phyloP scores from a whole-genome alignment of 1,284 basidiomycete species.

The Phaffia rhodozyma region DNA sequence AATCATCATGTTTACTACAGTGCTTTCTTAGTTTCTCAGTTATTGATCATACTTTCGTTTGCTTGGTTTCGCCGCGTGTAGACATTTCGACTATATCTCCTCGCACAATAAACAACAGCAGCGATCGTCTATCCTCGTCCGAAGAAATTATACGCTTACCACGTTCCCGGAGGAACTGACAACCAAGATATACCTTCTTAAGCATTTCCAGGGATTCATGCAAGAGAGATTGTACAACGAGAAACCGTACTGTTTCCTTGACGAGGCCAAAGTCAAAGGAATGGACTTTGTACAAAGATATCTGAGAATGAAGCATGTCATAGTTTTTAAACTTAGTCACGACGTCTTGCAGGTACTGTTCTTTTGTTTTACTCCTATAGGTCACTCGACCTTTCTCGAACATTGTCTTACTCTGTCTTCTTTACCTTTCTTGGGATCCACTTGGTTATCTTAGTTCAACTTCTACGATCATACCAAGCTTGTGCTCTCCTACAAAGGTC shows the following conservation, averaged over 20 bases:
- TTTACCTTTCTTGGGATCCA: background rate
- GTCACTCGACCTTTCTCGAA: background rate
- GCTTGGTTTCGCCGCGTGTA: constrained; percentile 28
- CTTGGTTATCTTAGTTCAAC: constrained; percentile 59
- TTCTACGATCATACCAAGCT: constrained; percentile 97
- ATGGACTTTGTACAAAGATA: constrained; percentile 95
- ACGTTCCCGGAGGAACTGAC: constrained; percentile 45
- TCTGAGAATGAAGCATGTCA: constrained; percentile 89
- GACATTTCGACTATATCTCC: constrained; percentile 69
- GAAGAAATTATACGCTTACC: constrained; percentile 52
- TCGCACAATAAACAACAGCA: constrained; percentile 21
- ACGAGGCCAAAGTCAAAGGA: constrained; percentile 53
- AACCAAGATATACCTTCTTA: constrained; percentile 45
- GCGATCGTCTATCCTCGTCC: constrained; percentile 48
- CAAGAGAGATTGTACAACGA: constrained; percentile 71
- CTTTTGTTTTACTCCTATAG: background rate
- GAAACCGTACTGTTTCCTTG: constrained; percentile 66
- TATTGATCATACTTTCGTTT: background rate
- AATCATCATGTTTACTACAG: background rate
- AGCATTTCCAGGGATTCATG: constrained; percentile 87
- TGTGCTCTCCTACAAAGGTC: constrained; percentile 67
- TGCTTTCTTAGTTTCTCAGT: background rate
- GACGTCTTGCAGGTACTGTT: constrained; percentile 69
- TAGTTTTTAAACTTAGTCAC: constrained; percentile 90
- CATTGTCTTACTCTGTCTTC: constrained; percentile 2